Conservation (phyloP, 371 early-diverging fungal species). For the Mortierella sp. region DNA sequence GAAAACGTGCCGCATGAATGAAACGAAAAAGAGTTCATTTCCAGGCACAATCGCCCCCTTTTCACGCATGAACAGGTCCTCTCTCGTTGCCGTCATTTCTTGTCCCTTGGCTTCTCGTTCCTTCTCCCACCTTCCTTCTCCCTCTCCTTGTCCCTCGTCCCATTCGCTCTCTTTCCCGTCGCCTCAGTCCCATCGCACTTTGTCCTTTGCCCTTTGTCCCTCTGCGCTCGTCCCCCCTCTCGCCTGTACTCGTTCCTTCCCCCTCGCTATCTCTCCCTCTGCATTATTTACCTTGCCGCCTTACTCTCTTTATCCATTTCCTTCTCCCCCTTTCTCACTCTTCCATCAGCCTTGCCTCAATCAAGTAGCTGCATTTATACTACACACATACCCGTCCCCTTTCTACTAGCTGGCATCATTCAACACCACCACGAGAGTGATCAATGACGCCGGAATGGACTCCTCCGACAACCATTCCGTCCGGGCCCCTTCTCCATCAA, state of each 20-base stretch:
- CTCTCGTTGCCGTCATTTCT: background rate
- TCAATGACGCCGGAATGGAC: constrained; percentile 10
- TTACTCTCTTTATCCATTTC: background rate
- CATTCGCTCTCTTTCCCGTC: constrained; percentile 92
- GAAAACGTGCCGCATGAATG: background rate
- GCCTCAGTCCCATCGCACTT: constrained; percentile 80
- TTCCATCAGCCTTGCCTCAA: constrained; percentile 66
- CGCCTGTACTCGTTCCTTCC: background rate
- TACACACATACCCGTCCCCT: constrained; percentile 2
- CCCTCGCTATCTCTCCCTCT: background rate
- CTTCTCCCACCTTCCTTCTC: background rate
- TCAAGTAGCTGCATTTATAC: constrained; percentile 29
- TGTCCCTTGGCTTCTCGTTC: too few relatives aligned
- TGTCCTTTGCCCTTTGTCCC: background rate
- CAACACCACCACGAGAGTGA: background rate
- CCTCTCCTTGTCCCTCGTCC: constrained; percentile 81
- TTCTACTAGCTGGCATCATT: background rate
- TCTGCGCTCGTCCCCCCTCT: constrained; percentile 1
- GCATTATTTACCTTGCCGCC: background rate
- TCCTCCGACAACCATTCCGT: background rate
- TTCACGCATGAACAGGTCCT: background rate
- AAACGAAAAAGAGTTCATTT: background rate
- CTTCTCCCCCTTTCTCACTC: constrained; percentile 88
- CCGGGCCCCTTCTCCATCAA: background rate
- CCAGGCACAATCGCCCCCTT: background rate